Evolutionary conservation across 345 rosid species (phyloP), one percentile per base, ranked within the genome.

Genomic region (Gossypium bickii): DNA sequence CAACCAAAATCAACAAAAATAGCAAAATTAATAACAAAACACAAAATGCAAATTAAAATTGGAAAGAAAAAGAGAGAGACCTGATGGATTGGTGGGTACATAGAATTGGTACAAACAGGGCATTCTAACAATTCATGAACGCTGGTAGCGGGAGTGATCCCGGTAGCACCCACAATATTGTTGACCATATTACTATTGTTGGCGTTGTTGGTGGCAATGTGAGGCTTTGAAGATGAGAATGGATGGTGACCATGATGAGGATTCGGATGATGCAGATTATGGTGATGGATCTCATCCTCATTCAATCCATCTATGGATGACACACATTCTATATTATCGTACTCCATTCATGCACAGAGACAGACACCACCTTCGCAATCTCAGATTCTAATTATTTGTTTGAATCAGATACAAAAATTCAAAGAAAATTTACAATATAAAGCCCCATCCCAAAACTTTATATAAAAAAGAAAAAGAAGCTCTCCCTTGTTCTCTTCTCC

Each of bases 81-180:
- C 99, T 96, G 99, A 78, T 96, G 98, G 78, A 96, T 96, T 61
- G 99, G 98, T 72, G 99, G 99, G 73, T 93, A 93, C 99, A 96
- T 96, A 60, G 98, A 96, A 77, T 88, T 90, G 77, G 99, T 92
- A 75, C 99, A 96, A 65, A 96, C 99, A 44, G 99, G 99, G 82
- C 99, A 96, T 71, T 96, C 99, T 0, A 96, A 91, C 82, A 96
- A 82, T 82, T 96, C 99, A 68, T 93, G 97, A 67, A 96, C 98
- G 81, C 98, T 89, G 66, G 92, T 90, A 38, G 98, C 89, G 20
- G 93, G 97, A 69, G 92, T 85, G 61, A 84, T 85, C 49, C 88
- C 88, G 2, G 91, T 85, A 2, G 91, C 83, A 1, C 91, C 93
- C 61, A 84, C 77, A 7, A 85, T 79, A 73, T 78, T 78, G 83